Evolutionary conservation across 495 filamentous ascomycete species (phyloP).

Genomic region (Aspergillus sparsus): DNA sequence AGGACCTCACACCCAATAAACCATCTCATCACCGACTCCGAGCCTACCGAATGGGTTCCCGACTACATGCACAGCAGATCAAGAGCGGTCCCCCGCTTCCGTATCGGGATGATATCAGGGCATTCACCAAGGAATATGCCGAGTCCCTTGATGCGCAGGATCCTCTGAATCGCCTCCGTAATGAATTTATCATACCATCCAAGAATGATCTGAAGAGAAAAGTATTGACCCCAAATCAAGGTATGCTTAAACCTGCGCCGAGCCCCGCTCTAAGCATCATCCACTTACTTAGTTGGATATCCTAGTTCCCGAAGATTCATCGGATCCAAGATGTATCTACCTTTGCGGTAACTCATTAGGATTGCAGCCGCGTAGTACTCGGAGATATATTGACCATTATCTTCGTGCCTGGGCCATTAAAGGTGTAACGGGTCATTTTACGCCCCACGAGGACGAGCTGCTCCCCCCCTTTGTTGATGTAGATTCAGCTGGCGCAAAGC

Average conservation of each 20-base stretch:
- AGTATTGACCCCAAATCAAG: slow-evolving; percentile 47
- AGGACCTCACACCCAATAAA: background rate
- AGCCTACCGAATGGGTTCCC: slow-evolving; percentile 28
- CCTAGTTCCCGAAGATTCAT: slow-evolving; percentile 38
- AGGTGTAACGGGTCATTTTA: slow-evolving; percentile 93
- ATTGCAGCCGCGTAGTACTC: slow-evolving; percentile 75
- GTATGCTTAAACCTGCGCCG: slow-evolving; percentile 27
- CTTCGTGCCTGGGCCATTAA: slow-evolving; percentile 87
- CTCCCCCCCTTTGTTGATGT: slow-evolving; percentile 80
- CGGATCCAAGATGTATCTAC: slow-evolving; percentile 65
- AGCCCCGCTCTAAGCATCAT: background rate
- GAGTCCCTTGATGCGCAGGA: slow-evolving; percentile 68
- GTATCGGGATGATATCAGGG: slow-evolving; percentile 43
- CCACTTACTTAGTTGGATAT: slow-evolving; percentile 8
- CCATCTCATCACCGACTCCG: background rate
- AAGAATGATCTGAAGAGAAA: slow-evolving; percentile 73
- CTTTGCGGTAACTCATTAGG: slow-evolving; percentile 97
- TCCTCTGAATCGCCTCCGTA: slow-evolving; percentile 62
- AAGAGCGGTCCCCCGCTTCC: slow-evolving; percentile 36
- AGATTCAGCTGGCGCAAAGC: slow-evolving; percentile 67
- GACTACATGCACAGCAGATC: slow-evolving; percentile 34
- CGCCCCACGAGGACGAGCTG: slow-evolving; percentile 70
- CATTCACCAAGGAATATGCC: slow-evolving; percentile 57
- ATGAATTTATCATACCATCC: slow-evolving; percentile 84
- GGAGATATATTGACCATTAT: slow-evolving; percentile 71